phyloP scores from a whole-genome alignment of 176 grass and related monocot genomes.

The Cenchrus americanus region DNA sequence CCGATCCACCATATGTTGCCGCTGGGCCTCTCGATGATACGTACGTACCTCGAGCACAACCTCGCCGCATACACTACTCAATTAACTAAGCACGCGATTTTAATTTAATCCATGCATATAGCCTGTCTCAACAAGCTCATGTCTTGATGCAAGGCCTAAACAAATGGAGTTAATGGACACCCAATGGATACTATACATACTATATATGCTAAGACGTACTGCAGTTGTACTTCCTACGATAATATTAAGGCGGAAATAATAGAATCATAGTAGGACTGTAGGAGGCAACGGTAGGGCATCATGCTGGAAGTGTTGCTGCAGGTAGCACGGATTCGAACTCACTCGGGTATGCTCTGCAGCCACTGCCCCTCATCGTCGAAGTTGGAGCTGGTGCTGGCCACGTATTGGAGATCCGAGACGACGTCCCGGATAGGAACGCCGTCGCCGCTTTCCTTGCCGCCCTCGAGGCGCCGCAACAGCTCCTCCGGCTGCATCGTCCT shows the following conservation, averaged over 20 bases:
- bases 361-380: conserved; percentile 48
- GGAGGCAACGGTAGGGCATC: not conserved
- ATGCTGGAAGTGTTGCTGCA: not conserved
- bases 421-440: conserved; percentile 31
- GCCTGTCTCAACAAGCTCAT: not conserved
- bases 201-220: not conserved
- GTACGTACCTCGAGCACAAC: too few relatives aligned
- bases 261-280: not conserved
- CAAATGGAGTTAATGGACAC: not conserved
- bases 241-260: not conserved
- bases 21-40: too few relatives aligned
- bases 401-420: conserved; percentile 55
- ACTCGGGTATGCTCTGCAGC: conserved; percentile 75
- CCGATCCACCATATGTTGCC: too few relatives aligned
- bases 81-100: not conserved
- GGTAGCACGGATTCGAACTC: not conserved
- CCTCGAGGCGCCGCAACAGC: conserved; percentile 49
- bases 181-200: not conserved
- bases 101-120: not conserved
- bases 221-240: not conserved
- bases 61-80: not conserved
- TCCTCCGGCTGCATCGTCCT: conserved; percentile 64
- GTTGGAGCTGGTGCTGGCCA: conserved; percentile 35
- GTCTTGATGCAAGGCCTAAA: not conserved
- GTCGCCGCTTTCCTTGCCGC: conserved; percentile 4